These are phyloP conservation scores for Auxenochlorella pyrenoidosa DNA, from an alignment of 139 green algal species.

Conservation along the genomic window DNA sequence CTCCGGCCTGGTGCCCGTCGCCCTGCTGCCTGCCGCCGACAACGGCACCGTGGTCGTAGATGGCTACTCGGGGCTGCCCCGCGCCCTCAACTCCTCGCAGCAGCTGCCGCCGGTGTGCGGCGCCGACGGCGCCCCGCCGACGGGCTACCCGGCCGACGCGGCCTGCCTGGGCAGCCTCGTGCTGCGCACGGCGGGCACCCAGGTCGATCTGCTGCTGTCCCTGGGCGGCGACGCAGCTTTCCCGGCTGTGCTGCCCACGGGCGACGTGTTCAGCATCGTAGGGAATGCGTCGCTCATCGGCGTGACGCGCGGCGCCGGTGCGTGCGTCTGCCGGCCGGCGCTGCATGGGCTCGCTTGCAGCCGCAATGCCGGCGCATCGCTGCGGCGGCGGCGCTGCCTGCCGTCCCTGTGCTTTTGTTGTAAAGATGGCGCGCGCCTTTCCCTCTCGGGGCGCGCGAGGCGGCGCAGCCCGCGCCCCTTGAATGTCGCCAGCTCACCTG, in stretches of 20 bases:
- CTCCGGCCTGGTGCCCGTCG: not conserved
- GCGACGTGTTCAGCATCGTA: not conserved
- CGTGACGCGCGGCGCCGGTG: not conserved
- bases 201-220: slow-evolving; percentile 5
- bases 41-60: not conserved
- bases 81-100: not conserved
- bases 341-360: too few species aligned
- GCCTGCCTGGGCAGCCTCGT: slow-evolving; percentile 12
- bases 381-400: not conserved
- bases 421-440: too few species aligned
- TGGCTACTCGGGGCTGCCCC: slow-evolving; percentile 33
- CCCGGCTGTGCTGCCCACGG: not conserved
- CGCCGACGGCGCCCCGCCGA: not conserved
- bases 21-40: not conserved
- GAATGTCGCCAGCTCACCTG: too few species aligned
- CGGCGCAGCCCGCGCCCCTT: too few species aligned
- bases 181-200: slow-evolving; percentile 17
- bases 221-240: not conserved
- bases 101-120: slow-evolving; percentile 1
- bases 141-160: not conserved
- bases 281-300: not conserved
- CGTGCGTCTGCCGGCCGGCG: too few species aligned
- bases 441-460: too few species aligned
- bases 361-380: not conserved
- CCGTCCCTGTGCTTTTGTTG: not conserved